Evolutionary conservation across 805 yeast species (phyloP).

Genomic region (Wickerhamiella australiensis): DNA sequence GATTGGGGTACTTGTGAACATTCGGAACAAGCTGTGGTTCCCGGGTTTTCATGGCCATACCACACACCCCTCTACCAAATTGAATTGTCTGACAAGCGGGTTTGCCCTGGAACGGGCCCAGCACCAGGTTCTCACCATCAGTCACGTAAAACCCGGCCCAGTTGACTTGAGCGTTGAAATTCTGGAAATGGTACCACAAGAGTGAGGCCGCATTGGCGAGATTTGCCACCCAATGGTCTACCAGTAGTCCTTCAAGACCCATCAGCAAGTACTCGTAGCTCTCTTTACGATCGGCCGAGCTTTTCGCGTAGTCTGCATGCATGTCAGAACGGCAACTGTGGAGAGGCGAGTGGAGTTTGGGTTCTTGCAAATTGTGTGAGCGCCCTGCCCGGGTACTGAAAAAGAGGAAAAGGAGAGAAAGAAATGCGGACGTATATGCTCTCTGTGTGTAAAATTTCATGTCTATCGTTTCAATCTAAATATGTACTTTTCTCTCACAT

Average conservation of each 20-base stretch:
- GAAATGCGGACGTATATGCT: too few relatives aligned
- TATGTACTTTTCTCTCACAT: too few relatives aligned
- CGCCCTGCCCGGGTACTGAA: too few relatives aligned
- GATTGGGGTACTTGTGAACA: conserved; percentile 75
- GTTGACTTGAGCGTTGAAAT: conserved; percentile 41
- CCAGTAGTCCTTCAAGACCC: conserved; percentile 53
- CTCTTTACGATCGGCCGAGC: conserved; percentile 29
- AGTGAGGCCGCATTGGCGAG: conserved; percentile 76
- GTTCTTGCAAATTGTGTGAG: background rate
- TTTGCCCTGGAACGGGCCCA: conserved; percentile 94
- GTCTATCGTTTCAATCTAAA: background rate
- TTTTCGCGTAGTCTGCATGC: conserved; percentile 64
- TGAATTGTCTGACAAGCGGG: conserved; percentile 84
- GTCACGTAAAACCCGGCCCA: conserved; percentile 89
- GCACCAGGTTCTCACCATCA: conserved; percentile 40
- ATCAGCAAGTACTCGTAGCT: conserved; percentile 44
- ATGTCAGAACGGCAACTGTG: conserved; percentile 7
- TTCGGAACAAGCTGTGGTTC: conserved; percentile 64
- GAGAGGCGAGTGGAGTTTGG: background rate
- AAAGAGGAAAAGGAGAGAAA: too few relatives aligned
- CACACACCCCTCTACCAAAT: conserved; percentile 85
- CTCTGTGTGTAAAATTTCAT: background rate
- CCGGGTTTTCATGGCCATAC: conserved; percentile 53
- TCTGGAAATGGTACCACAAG: conserved; percentile 74
- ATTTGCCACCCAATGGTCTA: conserved; percentile 80